Base-by-base conservation (phyloP, 306 rosid genomes). In the Rosa multiflora region DNA sequence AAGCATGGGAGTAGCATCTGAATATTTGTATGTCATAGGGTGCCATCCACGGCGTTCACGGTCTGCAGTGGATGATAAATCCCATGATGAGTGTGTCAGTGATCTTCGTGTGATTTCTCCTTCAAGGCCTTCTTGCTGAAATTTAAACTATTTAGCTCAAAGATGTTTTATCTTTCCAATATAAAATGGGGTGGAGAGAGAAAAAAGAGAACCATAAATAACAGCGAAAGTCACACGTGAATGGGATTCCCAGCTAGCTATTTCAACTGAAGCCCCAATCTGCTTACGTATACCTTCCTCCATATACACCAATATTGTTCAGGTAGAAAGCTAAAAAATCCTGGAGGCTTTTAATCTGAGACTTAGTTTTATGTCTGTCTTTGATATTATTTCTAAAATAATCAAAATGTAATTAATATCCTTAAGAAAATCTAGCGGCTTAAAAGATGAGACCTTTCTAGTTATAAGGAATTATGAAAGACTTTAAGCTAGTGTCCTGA, bases 41-140 rank as follows among this genome's bases (percentile, higher is more conserved):
- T 96, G 99, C 99, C 99, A 96, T 48, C 97, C 97, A 14, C 93
- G 93, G 18, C 99, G 98, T 68, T 91, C 90, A 43, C 49, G 89
- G 58, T 89, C 94, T 76, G 70, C 88, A 39, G 96, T 82, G 77
- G 84, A 85, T 81, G 97, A 89, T 75, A 93, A 86, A 89, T 96
- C 99, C 99, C 99, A 96, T 4, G 98, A 76, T 29, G 96, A 82
- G 83, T 96, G 94, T 17, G 98, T 86, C 80, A 93, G 74, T 20
- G 99, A 87, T 82, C 99, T 90, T 66, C 94, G 88, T 55, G 99
- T 93, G 72, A 96, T 69, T 83, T 96, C 96, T 63, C 75, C 89
- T 83, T 93, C 99, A 49, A 90, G 94, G 76, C 87, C 96, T 69
- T 90, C 86, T 82, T 89, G 98, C 99, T 96, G 84, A 51, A 86